phyloP scores from a whole-genome alignment of 2,329 filamentous ascomycete genomes.

The Aspergillus sclerotialis region DNA sequence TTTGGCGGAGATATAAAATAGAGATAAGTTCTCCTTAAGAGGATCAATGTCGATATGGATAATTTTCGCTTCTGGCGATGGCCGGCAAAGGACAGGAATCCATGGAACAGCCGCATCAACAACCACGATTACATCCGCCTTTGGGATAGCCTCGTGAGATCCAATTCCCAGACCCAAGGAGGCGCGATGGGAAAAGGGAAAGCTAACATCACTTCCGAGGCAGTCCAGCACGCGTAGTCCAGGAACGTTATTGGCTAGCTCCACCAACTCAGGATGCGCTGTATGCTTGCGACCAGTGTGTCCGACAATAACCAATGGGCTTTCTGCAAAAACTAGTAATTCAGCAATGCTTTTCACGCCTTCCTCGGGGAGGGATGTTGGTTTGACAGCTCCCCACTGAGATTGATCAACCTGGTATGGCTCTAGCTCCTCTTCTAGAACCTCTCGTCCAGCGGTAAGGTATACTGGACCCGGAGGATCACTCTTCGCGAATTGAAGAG shows the following conservation, averaged over 20 bases:
- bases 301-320: slow-evolving; percentile 43
- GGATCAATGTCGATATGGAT: slow-evolving; percentile 61
- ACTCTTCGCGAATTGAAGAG: slow-evolving; percentile 68
- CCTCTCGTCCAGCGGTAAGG: slow-evolving; percentile 67
- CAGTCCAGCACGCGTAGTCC: slow-evolving; percentile 44
- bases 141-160: slow-evolving; percentile 61
- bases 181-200: slow-evolving; percentile 37
- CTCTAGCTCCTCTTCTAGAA: slow-evolving; percentile 71
- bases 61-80: slow-evolving; percentile 48
- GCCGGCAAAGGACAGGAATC: slow-evolving; percentile 66
- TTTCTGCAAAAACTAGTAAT: slow-evolving; percentile 36
- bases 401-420: not conserved
- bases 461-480: slow-evolving; percentile 74
- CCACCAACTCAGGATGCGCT: slow-evolving; percentile 35
- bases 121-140: slow-evolving; percentile 75
- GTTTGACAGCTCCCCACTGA: slow-evolving; percentile 6
- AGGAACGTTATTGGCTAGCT: slow-evolving; percentile 38
- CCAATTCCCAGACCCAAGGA: slow-evolving; percentile 68
- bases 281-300: slow-evolving; percentile 41
- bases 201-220: slow-evolving; percentile 41
- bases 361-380: slow-evolving; percentile 7
- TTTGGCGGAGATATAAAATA: slow-evolving; percentile 58
- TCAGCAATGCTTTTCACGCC: slow-evolving; percentile 32
- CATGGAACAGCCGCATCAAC: slow-evolving; percentile 85
- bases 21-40: slow-evolving; percentile 62